Conservation (phyloP, 2,329 filamentous ascomycete genomes). For the Beauveria sp. region DNA sequence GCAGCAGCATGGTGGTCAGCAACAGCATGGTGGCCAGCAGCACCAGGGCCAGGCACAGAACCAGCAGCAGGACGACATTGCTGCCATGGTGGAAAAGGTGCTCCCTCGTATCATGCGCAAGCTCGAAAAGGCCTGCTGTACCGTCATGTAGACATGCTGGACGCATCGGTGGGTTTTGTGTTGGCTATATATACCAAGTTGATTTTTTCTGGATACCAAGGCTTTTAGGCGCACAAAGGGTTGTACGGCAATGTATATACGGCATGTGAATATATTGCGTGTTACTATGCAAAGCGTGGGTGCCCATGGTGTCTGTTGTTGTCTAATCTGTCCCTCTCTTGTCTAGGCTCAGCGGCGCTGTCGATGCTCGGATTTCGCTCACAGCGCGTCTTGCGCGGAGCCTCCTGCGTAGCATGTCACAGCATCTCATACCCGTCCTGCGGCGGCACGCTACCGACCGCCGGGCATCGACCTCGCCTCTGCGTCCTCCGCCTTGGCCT, state of each 20-base stretch:
- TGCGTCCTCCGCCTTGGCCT: not conserved
- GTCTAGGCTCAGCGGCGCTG: not conserved
- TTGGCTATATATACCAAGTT: constrained; percentile 3
- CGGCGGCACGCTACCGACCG: not conserved
- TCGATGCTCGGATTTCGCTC: not conserved
- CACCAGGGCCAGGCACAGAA: constrained; percentile 34
- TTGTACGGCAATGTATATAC: not conserved
- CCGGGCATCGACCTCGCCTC: not conserved
- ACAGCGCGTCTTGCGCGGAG: not conserved
- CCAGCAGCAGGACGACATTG: constrained; percentile 45
- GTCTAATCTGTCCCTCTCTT: too few species aligned
- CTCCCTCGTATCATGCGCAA: constrained; percentile 53
- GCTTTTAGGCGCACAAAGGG: constrained; percentile 1
- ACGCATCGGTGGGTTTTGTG: not conserved
- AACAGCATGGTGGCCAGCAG: constrained; percentile 35
- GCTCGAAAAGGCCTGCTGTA: constrained; percentile 63
- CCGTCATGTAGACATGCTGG: constrained; percentile 55
- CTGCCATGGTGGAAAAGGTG: constrained; percentile 52
- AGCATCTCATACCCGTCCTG: not conserved
- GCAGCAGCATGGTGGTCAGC: constrained; percentile 28
- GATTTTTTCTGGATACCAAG: constrained; percentile 1
- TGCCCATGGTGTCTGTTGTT: too few species aligned
- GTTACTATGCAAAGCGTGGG: not conserved
- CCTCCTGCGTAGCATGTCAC: not conserved
- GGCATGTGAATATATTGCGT: not conserved